A percentile compares a stretch with the other conserved stretches of the same genome.
Evolutionary conservation across 2,329 filamentous ascomycete genomes (phyloP).

Genomic region (Verticillium alfalfae): DNA sequence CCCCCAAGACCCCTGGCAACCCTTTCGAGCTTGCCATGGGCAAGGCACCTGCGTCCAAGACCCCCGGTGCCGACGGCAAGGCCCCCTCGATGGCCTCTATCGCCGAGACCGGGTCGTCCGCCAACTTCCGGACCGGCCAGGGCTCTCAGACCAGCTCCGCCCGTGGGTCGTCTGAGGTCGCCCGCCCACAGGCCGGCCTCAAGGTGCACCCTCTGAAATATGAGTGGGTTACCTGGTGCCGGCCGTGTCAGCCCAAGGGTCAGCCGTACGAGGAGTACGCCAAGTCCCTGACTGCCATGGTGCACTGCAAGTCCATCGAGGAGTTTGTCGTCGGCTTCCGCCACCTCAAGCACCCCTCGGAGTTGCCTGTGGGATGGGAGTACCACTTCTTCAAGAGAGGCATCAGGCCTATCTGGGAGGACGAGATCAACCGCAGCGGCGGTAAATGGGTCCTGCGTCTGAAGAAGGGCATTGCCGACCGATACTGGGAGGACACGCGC

Average conservation of each 20-base stretch:
- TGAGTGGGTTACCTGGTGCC: constrained; percentile 95
- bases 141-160: constrained; percentile 10
- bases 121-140: constrained; percentile 1
- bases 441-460: constrained; percentile 97
- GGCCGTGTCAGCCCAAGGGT: constrained; percentile 92
- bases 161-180: constrained; percentile 11
- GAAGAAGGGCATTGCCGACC: constrained; percentile 94
- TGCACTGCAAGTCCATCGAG: constrained; percentile 74
- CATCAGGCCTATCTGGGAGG: constrained; percentile 96
- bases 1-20: constrained; percentile 77
- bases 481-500: constrained; percentile 94
- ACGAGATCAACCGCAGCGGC: constrained; percentile 91
- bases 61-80: constrained; percentile 35
- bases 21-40: constrained; percentile 71
- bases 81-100: constrained; percentile 38
- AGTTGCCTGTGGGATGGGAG: constrained; percentile 85
- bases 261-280: constrained; percentile 87
- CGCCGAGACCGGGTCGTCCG: constrained; percentile 55
- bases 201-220: constrained; percentile 54
- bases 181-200: constrained; percentile 25
- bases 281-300: constrained; percentile 87
- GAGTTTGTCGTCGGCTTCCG: constrained; percentile 88
- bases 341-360: constrained; percentile 84
- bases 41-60: constrained; percentile 18
- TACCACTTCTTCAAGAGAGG: constrained; percentile 98